Evolutionary conservation across 2,329 filamentous ascomycete genomes (phyloP), one percentile per base, ranked within the genome.

Genomic region (Venturia asperata): DNA sequence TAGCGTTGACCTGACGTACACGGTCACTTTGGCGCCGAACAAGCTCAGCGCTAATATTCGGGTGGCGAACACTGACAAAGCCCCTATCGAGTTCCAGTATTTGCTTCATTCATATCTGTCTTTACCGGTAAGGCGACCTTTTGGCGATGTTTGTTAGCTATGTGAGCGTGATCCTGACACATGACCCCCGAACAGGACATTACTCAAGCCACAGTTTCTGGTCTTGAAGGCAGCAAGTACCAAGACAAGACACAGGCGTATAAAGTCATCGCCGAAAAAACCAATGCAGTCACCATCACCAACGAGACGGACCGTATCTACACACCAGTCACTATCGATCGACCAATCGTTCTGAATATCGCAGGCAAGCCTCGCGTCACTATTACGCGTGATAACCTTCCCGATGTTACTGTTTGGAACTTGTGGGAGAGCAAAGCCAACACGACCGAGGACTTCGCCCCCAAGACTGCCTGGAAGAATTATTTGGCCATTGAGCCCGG

Each of bases 401-500:
- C 52, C 52, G 52, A 58, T 37, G 52, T 58, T 13, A 37, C 27
- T 1, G 19, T 58, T 15, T 58, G 52, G 52, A 58, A 58, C 13
- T 4, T 58, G 52, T 58, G 52, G 52, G 30, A 34, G 30, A n/a
- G 27, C 15, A 58, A 58, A 19, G 52, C 52, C 15, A n/a, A 37
- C 5, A 58, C 17, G 9, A 37, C 52, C 17, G 4, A 0, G 17
- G 52, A 58, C 52, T 58, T 58, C 15, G 52, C 13, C 5, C 52
- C 52, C 6, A 58, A 58, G 30, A 58, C 52, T 58, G 52, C 52
- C 37, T 58, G 52, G 52, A 58, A 58, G 52, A 58, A 58, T 37
- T 58, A 58, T 37, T 37, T 58, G 52, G 52, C 52, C 37, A 58
- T 58, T 19, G 52, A 58, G 30, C 52, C 52, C 2, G 52, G 52